Evolutionary conservation across 2,329 filamentous ascomycete species (phyloP), one percentile per base, ranked within the genome.

Genomic region (Helotiales sp.): DNA sequence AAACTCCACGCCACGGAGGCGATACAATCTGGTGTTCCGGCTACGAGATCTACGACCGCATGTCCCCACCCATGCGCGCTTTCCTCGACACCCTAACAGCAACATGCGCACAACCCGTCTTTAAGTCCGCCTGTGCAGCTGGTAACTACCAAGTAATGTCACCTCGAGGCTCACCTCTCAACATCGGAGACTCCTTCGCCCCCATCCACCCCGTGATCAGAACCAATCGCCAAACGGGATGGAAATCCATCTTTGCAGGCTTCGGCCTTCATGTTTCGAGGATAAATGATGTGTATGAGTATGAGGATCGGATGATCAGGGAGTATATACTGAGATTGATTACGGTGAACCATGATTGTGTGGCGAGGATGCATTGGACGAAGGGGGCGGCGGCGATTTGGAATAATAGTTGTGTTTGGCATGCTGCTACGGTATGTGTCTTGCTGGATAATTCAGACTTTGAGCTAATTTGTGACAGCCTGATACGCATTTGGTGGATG

Each of bases 11-110:
- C 49, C 71, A 73, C 0, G 83, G 83, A 6, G 78, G 82, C 75
- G 78, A 81, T 69, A 87, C 85, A 0, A 77, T 88, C 9, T 88
- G 84, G 83, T 85, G 84, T 0, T 85, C 82, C 1, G 84, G 83
- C 1, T 87, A 87, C 33, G 49, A 52, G 19, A 42, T 36, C 29
- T 88, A 86, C 66, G 85, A 88, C 66, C 79, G 82, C 31, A 76
- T 89, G 56, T 84, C 80, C 5, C 73, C 75, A 2, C 74, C 80
- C 0, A 80, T 82, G 55, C 81, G 81, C 55, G 71, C 71, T 22
- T 85, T 86, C 69, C 75, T 87, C 36, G 83, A 87, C 53, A 71
- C 71, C 0, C 70, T 87, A 15, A 86, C 82, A 0, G 84, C 78
- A 2, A 82, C 79, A 0, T 79, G 77, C 60, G 76, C 76, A 0